Percentiles rank a stretch among this genome's conserved stretches.
These are phyloP conservation scores for Sporothrix mexicana DNA, from an alignment of 2,329 filamentous ascomycete genomes.

Conservation along the genomic window DNA sequence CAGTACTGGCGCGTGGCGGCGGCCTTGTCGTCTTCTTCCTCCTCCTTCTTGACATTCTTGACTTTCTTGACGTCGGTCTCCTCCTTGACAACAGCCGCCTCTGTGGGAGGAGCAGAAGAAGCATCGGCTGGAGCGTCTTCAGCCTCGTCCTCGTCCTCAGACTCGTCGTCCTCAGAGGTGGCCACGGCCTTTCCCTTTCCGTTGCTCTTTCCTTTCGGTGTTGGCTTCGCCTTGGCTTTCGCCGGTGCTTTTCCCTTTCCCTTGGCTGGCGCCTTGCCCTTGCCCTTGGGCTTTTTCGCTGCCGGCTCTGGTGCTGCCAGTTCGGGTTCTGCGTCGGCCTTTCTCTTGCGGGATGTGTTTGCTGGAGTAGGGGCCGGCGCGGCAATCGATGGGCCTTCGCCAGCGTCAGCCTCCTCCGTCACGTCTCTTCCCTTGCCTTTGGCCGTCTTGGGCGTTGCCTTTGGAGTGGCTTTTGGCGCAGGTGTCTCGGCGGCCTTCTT, in stretches of 20 bases:
- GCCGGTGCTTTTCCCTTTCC: neutral
- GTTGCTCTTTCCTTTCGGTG: neutral
- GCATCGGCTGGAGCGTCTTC: neutral
- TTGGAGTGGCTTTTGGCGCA: neutral
- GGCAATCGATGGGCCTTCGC: neutral
- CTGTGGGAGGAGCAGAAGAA: neutral
- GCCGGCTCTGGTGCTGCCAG: neutral
- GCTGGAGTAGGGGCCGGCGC: neutral
- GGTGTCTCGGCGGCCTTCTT: neutral
- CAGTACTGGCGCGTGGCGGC: conserved; percentile 59
- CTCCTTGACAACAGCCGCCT: neutral
- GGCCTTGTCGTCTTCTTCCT: neutral
- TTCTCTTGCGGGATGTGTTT: neutral
- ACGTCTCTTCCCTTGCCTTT: neutral
- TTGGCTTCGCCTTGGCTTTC: neutral
- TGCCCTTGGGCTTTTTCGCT: neutral
- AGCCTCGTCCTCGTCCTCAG: neutral
- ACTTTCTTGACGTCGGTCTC: neutral
- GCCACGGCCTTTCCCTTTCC: neutral
- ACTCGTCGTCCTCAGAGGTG: neutral
- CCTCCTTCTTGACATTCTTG: neutral
- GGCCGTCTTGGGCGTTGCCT: neutral
- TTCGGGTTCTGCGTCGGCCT: neutral
- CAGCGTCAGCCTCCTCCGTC: neutral
- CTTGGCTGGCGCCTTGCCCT: too few relatives aligned